A percentile compares a stretch with the other conserved stretches of the same genome.
Evolutionary conservation across 2,329 filamentous ascomycete genomes (phyloP).

Genomic region (Talaromyces sp.): DNA sequence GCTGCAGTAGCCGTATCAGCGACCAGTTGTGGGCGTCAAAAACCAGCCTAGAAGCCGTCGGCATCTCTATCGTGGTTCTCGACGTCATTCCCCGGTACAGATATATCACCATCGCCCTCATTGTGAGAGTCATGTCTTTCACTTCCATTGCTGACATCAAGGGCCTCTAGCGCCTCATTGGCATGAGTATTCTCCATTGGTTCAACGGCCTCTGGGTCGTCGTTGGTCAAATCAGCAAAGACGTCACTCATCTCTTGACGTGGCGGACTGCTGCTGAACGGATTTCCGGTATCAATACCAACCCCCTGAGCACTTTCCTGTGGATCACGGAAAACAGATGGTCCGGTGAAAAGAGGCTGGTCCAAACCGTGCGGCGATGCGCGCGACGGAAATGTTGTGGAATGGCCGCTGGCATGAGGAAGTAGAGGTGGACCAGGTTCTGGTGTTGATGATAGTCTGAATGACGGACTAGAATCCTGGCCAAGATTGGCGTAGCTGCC

Average conservation of each 20-base stretch:
- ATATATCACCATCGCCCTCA: conserved; percentile 24
- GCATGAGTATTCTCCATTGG: conserved; percentile 46
- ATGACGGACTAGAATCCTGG: conserved; percentile 36
- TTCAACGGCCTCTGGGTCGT: conserved; percentile 37
- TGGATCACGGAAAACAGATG: conserved; percentile 33
- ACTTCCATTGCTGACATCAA: conserved; percentile 38
- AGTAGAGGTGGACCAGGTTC: conserved; percentile 38
- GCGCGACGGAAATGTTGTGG: conserved; percentile 39
- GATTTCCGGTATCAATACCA: conserved; percentile 31
- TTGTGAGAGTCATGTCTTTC: conserved; percentile 31
- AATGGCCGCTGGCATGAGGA: conserved; percentile 33
- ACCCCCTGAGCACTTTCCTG: conserved; percentile 31
- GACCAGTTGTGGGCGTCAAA: not conserved
- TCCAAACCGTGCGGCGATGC: conserved; percentile 39
- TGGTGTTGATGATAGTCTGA: conserved; percentile 26
- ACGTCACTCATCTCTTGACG: conserved; percentile 43
- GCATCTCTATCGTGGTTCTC: conserved; percentile 11
- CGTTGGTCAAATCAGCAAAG: conserved; percentile 47
- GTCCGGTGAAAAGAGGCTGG: conserved; percentile 42
- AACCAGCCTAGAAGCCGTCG: conserved; percentile 16
- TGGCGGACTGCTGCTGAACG: conserved; percentile 38
- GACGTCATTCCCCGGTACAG: conserved; percentile 7
- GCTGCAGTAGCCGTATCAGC: not conserved
- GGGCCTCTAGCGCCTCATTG: conserved; percentile 45
- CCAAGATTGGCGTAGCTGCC: conserved; percentile 38